Percentiles rank a stretch among this genome's conserved stretches.
These are phyloP conservation scores for Hebeloma cylindrosporum DNA, from an alignment of 768 basidiomycete species.

Conservation along the genomic window DNA sequence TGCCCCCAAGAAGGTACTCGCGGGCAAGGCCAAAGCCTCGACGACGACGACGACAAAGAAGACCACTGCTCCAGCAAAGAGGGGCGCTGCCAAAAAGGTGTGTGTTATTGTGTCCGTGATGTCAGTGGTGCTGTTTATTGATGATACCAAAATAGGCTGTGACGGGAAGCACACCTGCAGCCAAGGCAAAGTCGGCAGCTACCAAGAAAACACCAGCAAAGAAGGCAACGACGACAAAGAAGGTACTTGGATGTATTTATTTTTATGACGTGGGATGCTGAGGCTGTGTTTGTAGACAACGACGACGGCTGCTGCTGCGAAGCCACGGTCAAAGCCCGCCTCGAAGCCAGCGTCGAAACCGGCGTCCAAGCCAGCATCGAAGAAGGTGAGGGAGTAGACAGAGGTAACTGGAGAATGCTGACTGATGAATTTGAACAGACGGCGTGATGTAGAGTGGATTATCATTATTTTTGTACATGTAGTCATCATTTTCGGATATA, in stretches of 20 bases:
- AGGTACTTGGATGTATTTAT: slow-evolving; percentile 28
- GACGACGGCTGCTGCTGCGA: slow-evolving; percentile 19
- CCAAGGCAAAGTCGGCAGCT: slow-evolving; percentile 41
- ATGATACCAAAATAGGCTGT: slow-evolving; percentile 39
- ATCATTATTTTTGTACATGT: too few relatives aligned
- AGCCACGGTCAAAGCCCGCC: slow-evolving; percentile 30
- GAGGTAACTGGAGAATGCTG: too few relatives aligned
- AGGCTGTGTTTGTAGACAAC: slow-evolving; percentile 7
- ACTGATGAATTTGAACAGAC: too few relatives aligned
- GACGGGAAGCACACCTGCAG: slow-evolving; percentile 46
- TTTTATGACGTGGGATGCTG: slow-evolving; percentile 5
- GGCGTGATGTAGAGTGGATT: too few relatives aligned
- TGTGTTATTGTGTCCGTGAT: slow-evolving; percentile 1
- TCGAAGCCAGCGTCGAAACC: slow-evolving; percentile 40
- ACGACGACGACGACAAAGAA: slow-evolving; percentile 36
- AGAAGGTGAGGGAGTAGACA: too few relatives aligned
- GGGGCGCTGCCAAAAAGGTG: slow-evolving; percentile 67
- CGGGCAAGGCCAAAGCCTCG: slow-evolving; percentile 29
- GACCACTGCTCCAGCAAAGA: slow-evolving; percentile 38
- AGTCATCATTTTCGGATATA: too few relatives aligned
- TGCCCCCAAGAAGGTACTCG: slow-evolving; percentile 27
- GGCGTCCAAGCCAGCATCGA: slow-evolving; percentile 32
- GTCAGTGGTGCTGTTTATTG: neutral
- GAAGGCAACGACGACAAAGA: slow-evolving; percentile 34
- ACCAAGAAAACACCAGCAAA: slow-evolving; percentile 37